A percentile compares a stretch with the other conserved stretches of the same genome.
Evolutionary conservation across 495 filamentous ascomycete species (phyloP).

Genomic region (Usnea hakonensis): DNA sequence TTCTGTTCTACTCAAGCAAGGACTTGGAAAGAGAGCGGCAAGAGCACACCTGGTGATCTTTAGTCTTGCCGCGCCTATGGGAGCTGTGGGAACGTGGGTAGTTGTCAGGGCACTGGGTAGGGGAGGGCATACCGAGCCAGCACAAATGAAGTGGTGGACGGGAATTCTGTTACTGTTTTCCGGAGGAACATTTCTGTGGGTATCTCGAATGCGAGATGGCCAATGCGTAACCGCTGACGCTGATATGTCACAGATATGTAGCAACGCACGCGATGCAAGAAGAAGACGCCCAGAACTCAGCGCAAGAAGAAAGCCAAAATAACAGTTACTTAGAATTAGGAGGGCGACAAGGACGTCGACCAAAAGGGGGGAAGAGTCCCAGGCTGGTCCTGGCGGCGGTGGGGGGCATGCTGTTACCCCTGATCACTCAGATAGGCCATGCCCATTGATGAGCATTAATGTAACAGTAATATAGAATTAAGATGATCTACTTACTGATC

Average conservation of each 20-base stretch:
- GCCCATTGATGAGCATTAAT: slow-evolving; percentile 49
- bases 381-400: slow-evolving; percentile 67
- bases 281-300: slow-evolving; percentile 44
- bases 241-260: slow-evolving; percentile 59
- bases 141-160: slow-evolving; percentile 70
- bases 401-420: slow-evolving; percentile 80
- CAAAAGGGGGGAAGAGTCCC: slow-evolving; percentile 45
- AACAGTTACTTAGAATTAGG: slow-evolving; percentile 62
- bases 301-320: slow-evolving; percentile 41
- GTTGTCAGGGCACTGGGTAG: slow-evolving; percentile 65
- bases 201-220: slow-evolving; percentile 12
- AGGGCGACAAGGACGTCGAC: slow-evolving; percentile 36
- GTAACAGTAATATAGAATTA: neutral
- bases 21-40: slow-evolving; percentile 75
- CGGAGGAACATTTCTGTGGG: slow-evolving; percentile 90
- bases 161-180: slow-evolving; percentile 88
- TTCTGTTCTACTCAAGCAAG: slow-evolving; percentile 79
- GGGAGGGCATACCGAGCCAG: slow-evolving; percentile 31
- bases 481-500: neutral
- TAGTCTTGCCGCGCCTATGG: slow-evolving; percentile 80
- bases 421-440: slow-evolving; percentile 86
- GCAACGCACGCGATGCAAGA: slow-evolving; percentile 99
- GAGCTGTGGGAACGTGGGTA: slow-evolving; percentile 75
- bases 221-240: neutral
- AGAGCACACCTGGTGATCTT: slow-evolving; percentile 83